These are phyloP conservation scores for Dentipellis sp. DNA, from an alignment of 768 basidiomycete species.

Conservation along the genomic window DNA sequence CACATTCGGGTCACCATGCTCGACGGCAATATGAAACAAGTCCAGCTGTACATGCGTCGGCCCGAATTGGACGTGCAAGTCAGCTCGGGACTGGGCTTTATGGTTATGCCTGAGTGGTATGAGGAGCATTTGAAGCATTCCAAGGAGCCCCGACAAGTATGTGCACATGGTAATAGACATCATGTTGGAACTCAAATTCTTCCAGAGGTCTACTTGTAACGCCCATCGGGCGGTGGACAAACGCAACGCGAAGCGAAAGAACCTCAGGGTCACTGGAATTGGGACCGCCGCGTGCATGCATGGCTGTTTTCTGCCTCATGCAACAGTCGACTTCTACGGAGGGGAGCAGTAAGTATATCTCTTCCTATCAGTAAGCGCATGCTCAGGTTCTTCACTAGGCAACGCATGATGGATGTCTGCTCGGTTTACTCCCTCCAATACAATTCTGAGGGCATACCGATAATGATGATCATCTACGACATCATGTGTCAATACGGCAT, in stretches of 20 bases:
- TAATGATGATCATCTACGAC: slow-evolving; percentile 1
- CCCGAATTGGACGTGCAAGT: too few species aligned
- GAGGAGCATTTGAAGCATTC: too few species aligned
- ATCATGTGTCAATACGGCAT: slow-evolving; percentile 11
- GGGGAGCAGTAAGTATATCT: slow-evolving; percentile 18
- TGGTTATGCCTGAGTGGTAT: too few species aligned
- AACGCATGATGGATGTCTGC: slow-evolving; percentile 18
- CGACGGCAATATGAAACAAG: too few species aligned
- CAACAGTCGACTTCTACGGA: slow-evolving; percentile 23
- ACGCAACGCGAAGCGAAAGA: slow-evolving; percentile 6
- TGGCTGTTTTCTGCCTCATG: slow-evolving; percentile 23
- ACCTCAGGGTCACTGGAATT: slow-evolving; percentile 20
- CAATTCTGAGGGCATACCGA: not conserved
- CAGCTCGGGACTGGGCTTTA: too few species aligned
- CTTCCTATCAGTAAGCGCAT: not conserved
- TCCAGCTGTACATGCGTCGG: too few species aligned
- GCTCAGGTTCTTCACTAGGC: not conserved
- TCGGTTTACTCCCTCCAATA: slow-evolving; percentile 16
- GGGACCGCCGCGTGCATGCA: slow-evolving; percentile 25
- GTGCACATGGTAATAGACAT: not conserved
- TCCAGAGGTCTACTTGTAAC: slow-evolving; percentile 9
- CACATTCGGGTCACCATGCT: too few species aligned
- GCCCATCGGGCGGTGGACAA: slow-evolving; percentile 13
- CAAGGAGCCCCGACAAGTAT: too few species aligned
- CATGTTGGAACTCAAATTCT: not conserved